Evolutionary conservation across 2,329 filamentous ascomycete species (phyloP), one percentile per base, ranked within the genome.

Genomic region (Trichoderma sp.): DNA sequence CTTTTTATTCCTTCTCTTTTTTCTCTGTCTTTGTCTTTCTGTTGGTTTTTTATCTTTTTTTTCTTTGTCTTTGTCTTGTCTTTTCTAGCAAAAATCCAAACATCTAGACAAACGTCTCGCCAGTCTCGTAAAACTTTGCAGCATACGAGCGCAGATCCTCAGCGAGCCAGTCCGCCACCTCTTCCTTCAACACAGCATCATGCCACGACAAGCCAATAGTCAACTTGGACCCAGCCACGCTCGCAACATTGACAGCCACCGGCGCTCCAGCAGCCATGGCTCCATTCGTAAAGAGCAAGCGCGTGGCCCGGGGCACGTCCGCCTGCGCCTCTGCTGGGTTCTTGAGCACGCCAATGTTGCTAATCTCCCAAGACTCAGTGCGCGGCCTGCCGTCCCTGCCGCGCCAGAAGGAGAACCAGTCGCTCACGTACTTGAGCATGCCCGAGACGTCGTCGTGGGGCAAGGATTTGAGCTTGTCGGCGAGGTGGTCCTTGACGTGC

Each of bases 261-360:
- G 84, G 82, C 1, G 83, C 74, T 0, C 86, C 84, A 1, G 80
- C 78, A 5, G 84, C 79, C 72, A 82, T 82, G 28, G 84, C 82
- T 0, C 85, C 83, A 72, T 88, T 87, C 0, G 84, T 82, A 75
- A 89, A 88, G 15, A 88, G 74, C 21, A 82, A 77, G n/a, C 85
- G 82, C 4, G 81, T 80, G 1, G 68, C 58, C 24, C 21, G 32
- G 2, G 43, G 43, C 4, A 21, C n/a, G 1, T 36, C 26, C 5
- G n/a, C n/a, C 5, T 36, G 5, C 2, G 32, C 21, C 4, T 26
- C 36, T 7, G 7, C 30, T 11, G 74, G 7, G 56, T 73, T 70
- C 6, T 78, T 75, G n/a, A 86, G 75, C 15, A 80, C 79, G 1
- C 88, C 87, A 6, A 88, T 72, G 75, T 89, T 90, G 73, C 85